phyloP scores from a whole-genome alignment of 352 stramenopile species.

The Phytophthora pluvialis region DNA sequence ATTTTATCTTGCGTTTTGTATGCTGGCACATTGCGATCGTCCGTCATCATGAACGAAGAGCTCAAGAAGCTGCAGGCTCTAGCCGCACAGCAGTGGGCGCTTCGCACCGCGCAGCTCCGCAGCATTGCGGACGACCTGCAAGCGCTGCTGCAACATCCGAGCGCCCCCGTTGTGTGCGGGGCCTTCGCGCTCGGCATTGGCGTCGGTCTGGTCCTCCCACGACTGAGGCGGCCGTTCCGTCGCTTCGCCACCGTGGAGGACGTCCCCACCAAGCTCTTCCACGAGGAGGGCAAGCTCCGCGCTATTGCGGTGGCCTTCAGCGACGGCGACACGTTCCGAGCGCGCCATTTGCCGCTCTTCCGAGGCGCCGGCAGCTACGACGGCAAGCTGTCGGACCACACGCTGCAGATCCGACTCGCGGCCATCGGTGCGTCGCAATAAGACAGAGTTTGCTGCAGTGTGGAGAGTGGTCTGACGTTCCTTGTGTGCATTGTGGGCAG shows the following conservation, averaged over 20 bases:
- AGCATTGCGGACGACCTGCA: conserved; percentile 23
- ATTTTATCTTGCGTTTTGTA: conserved; percentile 6
- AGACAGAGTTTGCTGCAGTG: neutral
- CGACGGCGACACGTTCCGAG: conserved; percentile 88
- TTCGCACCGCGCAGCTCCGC: conserved; percentile 18
- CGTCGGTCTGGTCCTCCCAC: conserved; percentile 60
- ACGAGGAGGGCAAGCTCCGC: conserved; percentile 59
- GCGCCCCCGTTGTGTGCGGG: conserved; percentile 43
- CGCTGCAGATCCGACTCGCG: conserved; percentile 84
- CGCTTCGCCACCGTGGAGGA: conserved; percentile 82
- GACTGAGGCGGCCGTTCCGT: conserved; percentile 69
- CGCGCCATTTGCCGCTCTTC: conserved; percentile 65
- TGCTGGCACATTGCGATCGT: conserved; percentile 18
- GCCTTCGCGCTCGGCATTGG: conserved; percentile 66
- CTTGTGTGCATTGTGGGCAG: conserved; percentile 24
- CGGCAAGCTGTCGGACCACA: conserved; percentile 79
- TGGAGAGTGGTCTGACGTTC: neutral
- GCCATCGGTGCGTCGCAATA: conserved; percentile 56
- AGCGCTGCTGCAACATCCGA: conserved; percentile 42
- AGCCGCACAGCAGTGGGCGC: conserved; percentile 26
- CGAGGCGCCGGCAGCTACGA: conserved; percentile 47
- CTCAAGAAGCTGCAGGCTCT: conserved; percentile 28
- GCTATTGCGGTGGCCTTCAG: conserved; percentile 65
- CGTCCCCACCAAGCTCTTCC: conserved; percentile 75
- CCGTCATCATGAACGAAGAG: conserved; percentile 18